A percentile compares a stretch with the other conserved stretches of the same genome.
Conservation (phyloP, 176 grass and related monocot species). For the Musa beccarii region DNA sequence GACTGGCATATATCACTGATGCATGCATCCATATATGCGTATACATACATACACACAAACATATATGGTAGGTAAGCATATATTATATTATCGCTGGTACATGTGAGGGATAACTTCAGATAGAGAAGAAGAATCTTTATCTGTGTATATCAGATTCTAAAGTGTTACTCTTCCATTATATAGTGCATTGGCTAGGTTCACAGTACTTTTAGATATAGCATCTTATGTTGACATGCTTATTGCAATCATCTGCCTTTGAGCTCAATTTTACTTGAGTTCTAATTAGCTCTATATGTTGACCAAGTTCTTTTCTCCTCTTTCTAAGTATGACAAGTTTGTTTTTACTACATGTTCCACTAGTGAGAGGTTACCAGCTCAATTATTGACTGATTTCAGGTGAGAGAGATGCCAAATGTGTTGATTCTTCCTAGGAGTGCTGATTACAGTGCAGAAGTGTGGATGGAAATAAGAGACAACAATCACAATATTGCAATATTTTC, state of each 20-base stretch:
- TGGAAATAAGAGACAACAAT: conserved; percentile 98
- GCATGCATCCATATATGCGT: too few species aligned
- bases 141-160: neutral
- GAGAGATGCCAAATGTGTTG: conserved; percentile 98
- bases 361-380: neutral
- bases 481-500: conserved; percentile 77
- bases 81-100: too few species aligned
- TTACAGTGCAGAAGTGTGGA: conserved; percentile 97
- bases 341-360: neutral
- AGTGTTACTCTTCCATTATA: neutral
- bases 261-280: neutral
- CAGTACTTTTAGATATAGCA: too few species aligned
- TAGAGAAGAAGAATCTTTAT: neutral
- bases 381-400: conserved; percentile 45
- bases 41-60: too few species aligned
- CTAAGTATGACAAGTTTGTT: neutral
- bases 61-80: too few species aligned
- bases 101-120: neutral
- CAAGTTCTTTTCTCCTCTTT: neutral
- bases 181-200: too few species aligned
- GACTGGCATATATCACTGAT: too few species aligned
- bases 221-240: neutral
- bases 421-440: conserved; percentile 91
- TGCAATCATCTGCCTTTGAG: neutral
- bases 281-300: neutral